These are phyloP conservation scores for Penstemon eatonii DNA, from an alignment of 257 asterid species.

Conservation along the genomic window DNA sequence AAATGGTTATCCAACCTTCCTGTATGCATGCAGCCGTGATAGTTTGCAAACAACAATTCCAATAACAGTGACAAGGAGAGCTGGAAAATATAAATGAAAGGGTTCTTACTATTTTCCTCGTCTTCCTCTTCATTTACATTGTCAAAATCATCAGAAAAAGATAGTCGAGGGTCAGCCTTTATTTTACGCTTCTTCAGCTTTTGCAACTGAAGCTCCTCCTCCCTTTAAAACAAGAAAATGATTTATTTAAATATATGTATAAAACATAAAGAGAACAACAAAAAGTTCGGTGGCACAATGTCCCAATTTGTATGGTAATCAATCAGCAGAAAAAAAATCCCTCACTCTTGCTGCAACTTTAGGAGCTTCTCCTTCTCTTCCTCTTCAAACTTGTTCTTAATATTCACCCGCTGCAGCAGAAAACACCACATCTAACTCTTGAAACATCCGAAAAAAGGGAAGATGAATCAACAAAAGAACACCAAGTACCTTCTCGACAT, in stretches of 20 bases:
- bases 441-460: background rate
- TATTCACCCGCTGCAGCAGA: conserved; percentile 78
- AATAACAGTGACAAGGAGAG: conserved; percentile 15
- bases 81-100: background rate
- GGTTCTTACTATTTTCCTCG: conserved; percentile 56
- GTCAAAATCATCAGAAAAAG: conserved; percentile 87
- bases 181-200: conserved; percentile 84
- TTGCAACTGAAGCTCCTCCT: conserved; percentile 94
- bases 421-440: conserved; percentile 5
- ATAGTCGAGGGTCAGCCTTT: conserved; percentile 88
- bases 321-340: conserved; percentile 11
- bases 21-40: background rate
- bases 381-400: conserved; percentile 86
- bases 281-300: background rate
- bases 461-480: background rate
- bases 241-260: background rate
- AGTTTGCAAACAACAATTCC: background rate
- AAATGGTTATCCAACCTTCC: background rate
- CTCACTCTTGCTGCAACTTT: conserved; percentile 96
- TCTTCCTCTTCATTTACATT: conserved; percentile 73
- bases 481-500: conserved; percentile 84
- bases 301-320: background rate
- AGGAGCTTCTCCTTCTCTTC: conserved; percentile 98
- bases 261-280: background rate
- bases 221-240: conserved; percentile 44